Conservation (phyloP, 192 early-diverging fungal species). For the Coemansia sp. region DNA sequence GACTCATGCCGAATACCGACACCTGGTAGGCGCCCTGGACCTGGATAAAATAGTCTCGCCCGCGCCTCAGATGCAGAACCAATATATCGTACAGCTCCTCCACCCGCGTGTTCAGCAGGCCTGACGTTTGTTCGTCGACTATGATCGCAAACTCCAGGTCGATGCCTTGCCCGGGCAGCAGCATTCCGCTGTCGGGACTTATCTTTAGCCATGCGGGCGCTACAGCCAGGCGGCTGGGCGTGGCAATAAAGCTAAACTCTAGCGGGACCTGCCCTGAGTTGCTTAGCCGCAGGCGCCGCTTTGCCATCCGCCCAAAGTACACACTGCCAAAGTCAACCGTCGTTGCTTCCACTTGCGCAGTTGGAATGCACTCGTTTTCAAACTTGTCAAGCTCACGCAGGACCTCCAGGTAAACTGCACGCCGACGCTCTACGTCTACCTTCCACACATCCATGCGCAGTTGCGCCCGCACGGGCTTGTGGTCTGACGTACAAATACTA, state of each 20-base stretch:
- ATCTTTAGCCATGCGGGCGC: constrained; percentile 73
- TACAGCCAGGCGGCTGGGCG: constrained; percentile 54
- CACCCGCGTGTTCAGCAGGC: constrained; percentile 51
- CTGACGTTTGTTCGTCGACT: constrained; percentile 55
- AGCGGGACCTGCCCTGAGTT: constrained; percentile 76
- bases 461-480: constrained; percentile 82
- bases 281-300: constrained; percentile 55
- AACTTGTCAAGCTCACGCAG: constrained; percentile 70
- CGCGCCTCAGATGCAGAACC: constrained; percentile 75
- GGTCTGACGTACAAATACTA: constrained; percentile 56
- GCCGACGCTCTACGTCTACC: constrained; percentile 56
- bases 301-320: constrained; percentile 48
- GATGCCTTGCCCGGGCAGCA: constrained; percentile 62
- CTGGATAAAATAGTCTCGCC: constrained; percentile 81
- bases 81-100: constrained; percentile 50
- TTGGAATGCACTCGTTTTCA: constrained; percentile 76
- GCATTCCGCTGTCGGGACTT: constrained; percentile 60
- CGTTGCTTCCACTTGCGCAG: constrained; percentile 56
- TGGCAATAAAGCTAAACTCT: constrained; percentile 70
- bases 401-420: constrained; percentile 57
- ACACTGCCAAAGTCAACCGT: constrained; percentile 72
- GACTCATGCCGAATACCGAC: constrained; percentile 69
- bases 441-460: constrained; percentile 65
- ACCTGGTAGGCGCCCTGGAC: constrained; percentile 65
- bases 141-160: constrained; percentile 31